These are phyloP conservation scores for Annona squamosa DNA, from an alignment of 164 flowering plant genomes.

Conservation along the genomic window DNA sequence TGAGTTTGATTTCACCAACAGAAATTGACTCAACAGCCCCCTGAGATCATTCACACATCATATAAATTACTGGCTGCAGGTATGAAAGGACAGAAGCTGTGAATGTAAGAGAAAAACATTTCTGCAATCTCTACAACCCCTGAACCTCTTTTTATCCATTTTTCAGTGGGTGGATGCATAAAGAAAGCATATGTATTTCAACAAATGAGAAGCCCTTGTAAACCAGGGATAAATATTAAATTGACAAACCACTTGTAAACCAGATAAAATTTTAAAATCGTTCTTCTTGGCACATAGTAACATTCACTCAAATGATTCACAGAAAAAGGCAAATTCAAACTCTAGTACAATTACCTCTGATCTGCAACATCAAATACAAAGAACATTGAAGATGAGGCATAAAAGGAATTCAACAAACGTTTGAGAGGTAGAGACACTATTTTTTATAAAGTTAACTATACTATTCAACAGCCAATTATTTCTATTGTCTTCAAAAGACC, in stretches of 20 bases:
- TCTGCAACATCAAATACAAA: not conserved
- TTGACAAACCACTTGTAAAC: too few species aligned
- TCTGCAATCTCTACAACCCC: not conserved
- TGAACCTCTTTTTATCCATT: not conserved
- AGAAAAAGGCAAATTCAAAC: not conserved
- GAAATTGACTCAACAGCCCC: constrained; percentile 83
- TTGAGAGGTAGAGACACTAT: not conserved
- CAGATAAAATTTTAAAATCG: not conserved
- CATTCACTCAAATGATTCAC: not conserved
- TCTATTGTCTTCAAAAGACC: not conserved
- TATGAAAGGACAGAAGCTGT: not conserved
- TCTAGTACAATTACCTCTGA: not conserved
- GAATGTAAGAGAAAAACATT: not conserved
- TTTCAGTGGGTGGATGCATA: not conserved
- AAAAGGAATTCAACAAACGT: not conserved
- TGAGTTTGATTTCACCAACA: constrained; percentile 84
- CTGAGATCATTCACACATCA: constrained; percentile 30
- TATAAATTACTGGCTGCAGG: not conserved
- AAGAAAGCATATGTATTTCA: not conserved
- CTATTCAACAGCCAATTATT: not conserved
- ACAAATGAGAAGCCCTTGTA: not conserved
- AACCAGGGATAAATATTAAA: not conserved
- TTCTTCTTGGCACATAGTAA: not conserved
- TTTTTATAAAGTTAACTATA: too few species aligned
- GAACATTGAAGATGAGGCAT: not conserved